phyloP scores from a whole-genome alignment of 2,329 filamentous ascomycete genomes.

The Stylonectria norvegica region DNA sequence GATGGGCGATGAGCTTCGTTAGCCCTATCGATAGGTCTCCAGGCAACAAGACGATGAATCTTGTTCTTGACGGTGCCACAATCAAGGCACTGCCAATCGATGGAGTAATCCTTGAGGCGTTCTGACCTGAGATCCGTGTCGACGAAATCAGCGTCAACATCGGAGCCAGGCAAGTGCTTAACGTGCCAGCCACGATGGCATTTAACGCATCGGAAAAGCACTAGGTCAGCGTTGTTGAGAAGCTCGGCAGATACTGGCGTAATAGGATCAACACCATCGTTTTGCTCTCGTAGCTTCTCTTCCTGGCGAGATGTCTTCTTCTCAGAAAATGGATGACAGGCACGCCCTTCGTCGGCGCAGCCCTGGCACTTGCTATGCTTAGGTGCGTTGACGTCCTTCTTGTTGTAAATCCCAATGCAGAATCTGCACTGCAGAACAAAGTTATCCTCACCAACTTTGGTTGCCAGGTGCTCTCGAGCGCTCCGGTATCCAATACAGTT shows the following conservation, averaged over 20 bases:
- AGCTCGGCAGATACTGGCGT: conserved; percentile 58
- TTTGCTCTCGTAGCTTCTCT: conserved; percentile 76
- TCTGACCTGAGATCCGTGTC: conserved; percentile 38
- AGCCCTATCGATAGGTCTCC: conserved; percentile 61
- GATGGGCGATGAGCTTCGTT: conserved; percentile 8
- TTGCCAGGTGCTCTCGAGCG: conserved; percentile 79
- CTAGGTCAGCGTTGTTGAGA: conserved; percentile 70
- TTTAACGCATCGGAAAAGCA: conserved; percentile 77
- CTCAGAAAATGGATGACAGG: conserved; percentile 72
- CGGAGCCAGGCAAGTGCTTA: conserved; percentile 68
- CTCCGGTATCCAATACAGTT: conserved; percentile 72
- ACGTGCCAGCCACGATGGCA: conserved; percentile 82
- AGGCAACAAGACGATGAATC: conserved; percentile 78
- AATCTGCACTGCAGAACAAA: conserved; percentile 89
- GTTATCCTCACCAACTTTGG: conserved; percentile 70
- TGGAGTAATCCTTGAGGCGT: conserved; percentile 68
- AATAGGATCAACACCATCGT: conserved; percentile 74
- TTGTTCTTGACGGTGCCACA: conserved; percentile 65
- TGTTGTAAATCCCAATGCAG: conserved; percentile 67
- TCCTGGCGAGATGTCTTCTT: conserved; percentile 75
- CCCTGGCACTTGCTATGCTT: conserved; percentile 67
- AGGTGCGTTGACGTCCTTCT: conserved; percentile 68
- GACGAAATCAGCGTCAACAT: conserved; percentile 30
- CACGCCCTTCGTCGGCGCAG: conserved; percentile 62
- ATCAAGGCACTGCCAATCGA: conserved; percentile 75